Percentiles rank a stretch among this genome's conserved stretches.
phyloP scores from a whole-genome alignment of 441 rosid species.

The Populus hybrid region DNA sequence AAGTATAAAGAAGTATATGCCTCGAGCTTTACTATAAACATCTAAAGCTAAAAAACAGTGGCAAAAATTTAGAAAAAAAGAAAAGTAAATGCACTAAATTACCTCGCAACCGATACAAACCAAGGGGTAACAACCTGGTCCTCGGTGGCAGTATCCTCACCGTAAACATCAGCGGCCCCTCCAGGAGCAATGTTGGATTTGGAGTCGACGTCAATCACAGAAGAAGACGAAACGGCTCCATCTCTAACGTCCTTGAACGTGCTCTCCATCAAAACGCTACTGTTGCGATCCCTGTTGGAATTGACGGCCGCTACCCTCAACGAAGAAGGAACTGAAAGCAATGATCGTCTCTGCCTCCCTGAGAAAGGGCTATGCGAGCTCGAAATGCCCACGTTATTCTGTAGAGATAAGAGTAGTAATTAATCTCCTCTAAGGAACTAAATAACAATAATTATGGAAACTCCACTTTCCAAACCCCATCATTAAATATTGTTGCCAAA shows the following conservation, averaged over 20 bases:
- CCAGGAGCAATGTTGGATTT: slow-evolving; percentile 42
- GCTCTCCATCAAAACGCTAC: slow-evolving; percentile 46
- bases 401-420: slow-evolving; percentile 10
- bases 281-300: slow-evolving; percentile 44
- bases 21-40: too few species aligned
- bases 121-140: slow-evolving; percentile 87
- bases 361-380: slow-evolving; percentile 45
- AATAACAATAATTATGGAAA: not conserved
- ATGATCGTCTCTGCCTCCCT: slow-evolving; percentile 34
- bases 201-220: slow-evolving; percentile 43
- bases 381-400: slow-evolving; percentile 57
- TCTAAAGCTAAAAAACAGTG: not conserved
- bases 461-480: not conserved
- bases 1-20: too few species aligned
- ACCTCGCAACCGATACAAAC: slow-evolving; percentile 90
- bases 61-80: not conserved
- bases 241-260: slow-evolving; percentile 41
- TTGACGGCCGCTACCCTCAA: slow-evolving; percentile 39
- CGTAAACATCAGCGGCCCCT: slow-evolving; percentile 62
- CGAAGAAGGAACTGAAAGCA: slow-evolving; percentile 30
- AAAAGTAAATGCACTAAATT: not conserved
- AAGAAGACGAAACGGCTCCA: slow-evolving; percentile 14
- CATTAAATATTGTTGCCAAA: not conserved
- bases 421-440: not conserved
- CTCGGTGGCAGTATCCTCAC: slow-evolving; percentile 76